phyloP scores from a whole-genome alignment of 169 alveolate species.

The Plasmodium coatneyi region DNA sequence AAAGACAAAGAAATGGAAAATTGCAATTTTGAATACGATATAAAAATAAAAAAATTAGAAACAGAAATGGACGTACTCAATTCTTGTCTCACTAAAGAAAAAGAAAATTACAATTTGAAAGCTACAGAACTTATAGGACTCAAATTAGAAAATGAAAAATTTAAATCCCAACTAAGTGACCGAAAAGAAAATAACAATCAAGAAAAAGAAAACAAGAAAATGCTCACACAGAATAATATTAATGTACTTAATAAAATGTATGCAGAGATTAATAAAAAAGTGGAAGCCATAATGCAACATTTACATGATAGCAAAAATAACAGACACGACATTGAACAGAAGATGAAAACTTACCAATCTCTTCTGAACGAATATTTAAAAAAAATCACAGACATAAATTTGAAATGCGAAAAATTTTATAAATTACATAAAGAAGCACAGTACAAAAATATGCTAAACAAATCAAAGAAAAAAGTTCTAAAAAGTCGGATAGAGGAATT shows the following conservation, averaged over 20 bases:
- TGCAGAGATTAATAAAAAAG: constrained; percentile 24
- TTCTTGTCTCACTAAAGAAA: constrained; percentile 58
- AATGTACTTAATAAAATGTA: constrained; percentile 63
- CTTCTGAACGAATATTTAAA: constrained; percentile 36
- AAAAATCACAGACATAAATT: constrained; percentile 46
- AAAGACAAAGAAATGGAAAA: constrained; percentile 64
- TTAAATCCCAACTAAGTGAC: constrained; percentile 3
- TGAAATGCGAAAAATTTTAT: constrained; percentile 46
- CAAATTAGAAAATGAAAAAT: constrained; percentile 54
- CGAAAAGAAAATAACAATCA: not conserved
- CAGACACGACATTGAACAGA: constrained; percentile 30
- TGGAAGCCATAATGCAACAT: constrained; percentile 16
- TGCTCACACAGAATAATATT: not conserved
- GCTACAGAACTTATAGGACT: constrained; percentile 38
- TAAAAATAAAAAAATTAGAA: constrained; percentile 48
- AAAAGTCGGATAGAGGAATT: constrained; percentile 21
- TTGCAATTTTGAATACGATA: constrained; percentile 53
- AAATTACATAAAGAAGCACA: constrained; percentile 61
- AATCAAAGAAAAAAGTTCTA: constrained; percentile 48
- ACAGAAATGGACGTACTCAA: constrained; percentile 47
- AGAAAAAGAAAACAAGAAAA: not conserved
- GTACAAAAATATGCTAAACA: constrained; percentile 17
- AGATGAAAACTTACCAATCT: constrained; percentile 32
- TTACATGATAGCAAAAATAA: constrained; percentile 25
- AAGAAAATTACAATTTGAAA: constrained; percentile 41